Percentiles rank a stretch among this genome's conserved stretches.
Conservation (phyloP, 306 rosid species). For the Alnus rubra region DNA sequence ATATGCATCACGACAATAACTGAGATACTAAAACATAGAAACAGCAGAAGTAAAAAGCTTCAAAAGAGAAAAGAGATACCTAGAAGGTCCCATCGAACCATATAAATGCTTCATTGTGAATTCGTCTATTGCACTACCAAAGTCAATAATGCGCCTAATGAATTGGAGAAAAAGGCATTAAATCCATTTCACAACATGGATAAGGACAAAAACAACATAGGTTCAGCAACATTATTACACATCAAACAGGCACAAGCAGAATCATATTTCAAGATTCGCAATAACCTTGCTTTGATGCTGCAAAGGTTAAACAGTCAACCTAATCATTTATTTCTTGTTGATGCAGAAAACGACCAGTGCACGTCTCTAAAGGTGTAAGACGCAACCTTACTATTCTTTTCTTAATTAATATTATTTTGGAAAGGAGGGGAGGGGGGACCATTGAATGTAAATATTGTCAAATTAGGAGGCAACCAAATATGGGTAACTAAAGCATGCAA, state of each 20-base stretch:
- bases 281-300: conserved; percentile 18
- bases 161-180: conserved; percentile 24
- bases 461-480: neutral
- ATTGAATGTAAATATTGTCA: neutral
- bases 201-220: conserved; percentile 1
- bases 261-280: conserved; percentile 19
- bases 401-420: no score
- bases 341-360: conserved; percentile 3
- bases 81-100: conserved; percentile 84
- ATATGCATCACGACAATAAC: conserved; percentile 20
- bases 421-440: neutral
- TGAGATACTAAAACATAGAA: conserved; percentile 7
- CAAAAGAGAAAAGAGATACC: conserved; percentile 50
- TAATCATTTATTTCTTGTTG: neutral
- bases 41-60: conserved; percentile 8
- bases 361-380: conserved; percentile 9
- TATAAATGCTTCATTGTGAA: conserved; percentile 83
- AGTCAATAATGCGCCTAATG: conserved; percentile 70
- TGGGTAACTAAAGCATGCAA: neutral
- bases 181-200: conserved; percentile 12
- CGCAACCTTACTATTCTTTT: neutral
- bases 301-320: conserved; percentile 26
- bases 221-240: neutral
- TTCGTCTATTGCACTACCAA: conserved; percentile 90
- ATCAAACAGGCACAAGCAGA: conserved; percentile 17